Base-by-base conservation (phyloP, 75 land plant species). In the Ceratopteris richardii region DNA sequence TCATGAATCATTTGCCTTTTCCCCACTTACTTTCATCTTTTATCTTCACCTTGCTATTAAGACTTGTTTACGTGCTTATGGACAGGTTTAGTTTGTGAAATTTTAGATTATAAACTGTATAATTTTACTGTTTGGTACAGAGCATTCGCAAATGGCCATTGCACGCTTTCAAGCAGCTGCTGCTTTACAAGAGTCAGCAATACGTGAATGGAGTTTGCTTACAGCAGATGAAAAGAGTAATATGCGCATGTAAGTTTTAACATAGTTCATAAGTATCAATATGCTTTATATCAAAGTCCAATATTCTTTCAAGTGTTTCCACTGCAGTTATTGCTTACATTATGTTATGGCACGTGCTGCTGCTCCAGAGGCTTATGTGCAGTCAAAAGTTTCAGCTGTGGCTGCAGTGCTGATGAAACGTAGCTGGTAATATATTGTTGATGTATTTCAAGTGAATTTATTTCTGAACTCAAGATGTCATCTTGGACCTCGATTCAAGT, bases 91-190 rank as follows among this genome's bases (percentile, higher is more conserved):
- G n/a, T n/a, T n/a, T n/a, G n/a, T n/a, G n/a, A n/a, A n/a, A n/a
- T n/a, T n/a, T n/a, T n/a, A n/a, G n/a, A n/a, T n/a, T n/a, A n/a
- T n/a, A n/a, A n/a, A n/a, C n/a, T n/a, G n/a, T n/a, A n/a, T n/a
- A n/a, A n/a, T 33, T 33, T 33, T 33, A 9, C 7, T 9, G 9
- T 33, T 33, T 33, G 37, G 7, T 31, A 17, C 82, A 94, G 98
- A 89, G 48, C 71, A 88, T 70, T 94, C 98, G 47, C 80, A 80
- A 59, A 61, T 83, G 58, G 79, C 90, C 58, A 75, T 72, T 75
- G 98, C 98, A 59, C 77, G 80, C 60, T 94, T 94, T 66, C 88
- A 83, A 68, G 98, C 98, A 58, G 98, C 96, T 57, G 77, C 79
- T 19, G 83, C 91, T 29, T 86, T 94, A 63, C 78, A 76, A 39